phyloP scores from a whole-genome alignment of 306 rosid genomes.

The Dalbergia cochinchinensis region DNA sequence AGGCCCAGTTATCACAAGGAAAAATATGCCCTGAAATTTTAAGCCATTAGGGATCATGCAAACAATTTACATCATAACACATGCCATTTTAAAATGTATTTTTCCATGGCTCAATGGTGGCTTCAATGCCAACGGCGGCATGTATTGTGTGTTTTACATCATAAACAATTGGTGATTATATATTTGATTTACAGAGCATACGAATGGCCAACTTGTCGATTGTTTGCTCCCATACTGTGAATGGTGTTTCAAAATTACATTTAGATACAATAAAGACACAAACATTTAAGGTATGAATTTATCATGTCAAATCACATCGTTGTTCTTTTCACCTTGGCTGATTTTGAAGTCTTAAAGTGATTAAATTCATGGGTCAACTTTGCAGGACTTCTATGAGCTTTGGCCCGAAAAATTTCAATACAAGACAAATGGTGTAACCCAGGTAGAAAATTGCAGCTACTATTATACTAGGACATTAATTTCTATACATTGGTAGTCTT shows the following conservation, averaged over 20 bases:
- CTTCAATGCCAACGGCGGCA: neutral
- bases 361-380: conserved; percentile 28
- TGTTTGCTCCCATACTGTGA: conserved; percentile 71
- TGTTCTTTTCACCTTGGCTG: conserved; percentile 36
- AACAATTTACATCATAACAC: neutral
- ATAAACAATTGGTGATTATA: conserved; percentile 29
- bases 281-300: conserved; percentile 67
- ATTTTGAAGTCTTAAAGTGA: conserved; percentile 35
- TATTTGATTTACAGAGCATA: conserved; percentile 65
- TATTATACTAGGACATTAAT: neutral
- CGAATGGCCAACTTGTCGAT: conserved; percentile 72
- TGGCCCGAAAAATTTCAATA: conserved; percentile 83
- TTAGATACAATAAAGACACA: conserved; percentile 60
- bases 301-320: conserved; percentile 29
- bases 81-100: neutral
- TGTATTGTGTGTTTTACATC: conserved; percentile 22
- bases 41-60: neutral
- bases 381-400: conserved; percentile 79
- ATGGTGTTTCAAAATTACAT: conserved; percentile 78
- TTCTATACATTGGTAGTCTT: too few species aligned
- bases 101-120: neutral
- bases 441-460: conserved; percentile 54
- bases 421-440: conserved; percentile 84
- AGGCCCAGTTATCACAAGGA: neutral
- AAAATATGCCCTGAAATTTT: conserved; percentile 2